Percentiles rank a stretch among this genome's conserved stretches.
phyloP scores from a whole-genome alignment of 306 rosid genomes.

The Vigna angularis region DNA sequence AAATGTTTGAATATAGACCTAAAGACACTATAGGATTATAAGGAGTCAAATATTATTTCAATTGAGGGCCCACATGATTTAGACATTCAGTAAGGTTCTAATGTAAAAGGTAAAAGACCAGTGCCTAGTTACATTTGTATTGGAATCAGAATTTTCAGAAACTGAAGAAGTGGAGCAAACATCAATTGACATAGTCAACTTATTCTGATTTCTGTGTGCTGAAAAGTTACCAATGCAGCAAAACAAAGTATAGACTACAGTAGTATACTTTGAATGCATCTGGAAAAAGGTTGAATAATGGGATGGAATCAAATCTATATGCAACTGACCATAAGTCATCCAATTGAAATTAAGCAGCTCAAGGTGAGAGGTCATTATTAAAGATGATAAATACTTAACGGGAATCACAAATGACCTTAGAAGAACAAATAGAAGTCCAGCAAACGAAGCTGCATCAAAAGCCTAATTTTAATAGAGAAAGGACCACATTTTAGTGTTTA shows the following conservation, averaged over 20 bases:
- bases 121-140: conserved; percentile 9
- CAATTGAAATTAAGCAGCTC: background rate
- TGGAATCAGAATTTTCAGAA: background rate
- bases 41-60: background rate
- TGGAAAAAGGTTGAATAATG: conserved; percentile 3
- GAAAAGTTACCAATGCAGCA: background rate
- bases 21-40: background rate
- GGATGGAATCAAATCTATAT: background rate
- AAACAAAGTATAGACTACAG: background rate
- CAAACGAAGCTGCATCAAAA: background rate
- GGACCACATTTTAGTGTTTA: conserved; percentile 4
- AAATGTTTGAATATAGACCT: background rate
- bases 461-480: background rate
- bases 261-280: conserved; percentile 17
- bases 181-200: background rate
- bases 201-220: conserved; percentile 5
- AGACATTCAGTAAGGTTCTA: background rate
- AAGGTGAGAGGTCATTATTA: conserved; percentile 7
- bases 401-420: conserved; percentile 28
- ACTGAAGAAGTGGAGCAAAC: background rate
- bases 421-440: background rate
- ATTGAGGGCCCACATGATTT: background rate
- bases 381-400: background rate
- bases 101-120: background rate
- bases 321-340: background rate